A percentile compares a stretch with the other conserved stretches of the same genome.
Conservation (phyloP, 2,329 filamentous ascomycete species). For the Phialophora tarda region DNA sequence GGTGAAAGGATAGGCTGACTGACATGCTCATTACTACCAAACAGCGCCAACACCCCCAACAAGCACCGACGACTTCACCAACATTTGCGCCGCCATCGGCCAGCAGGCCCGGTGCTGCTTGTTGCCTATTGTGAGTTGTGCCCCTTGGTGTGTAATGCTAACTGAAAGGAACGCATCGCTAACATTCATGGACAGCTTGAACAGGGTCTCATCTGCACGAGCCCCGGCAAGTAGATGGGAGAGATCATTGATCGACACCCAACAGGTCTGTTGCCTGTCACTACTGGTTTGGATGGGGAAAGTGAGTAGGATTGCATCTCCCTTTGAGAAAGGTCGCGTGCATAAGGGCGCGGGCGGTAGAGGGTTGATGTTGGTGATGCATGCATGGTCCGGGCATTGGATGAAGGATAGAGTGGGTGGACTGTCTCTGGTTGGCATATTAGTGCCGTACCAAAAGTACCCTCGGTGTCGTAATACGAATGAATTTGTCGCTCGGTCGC, state of each 20-base stretch:
- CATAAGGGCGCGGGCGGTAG: too few relatives aligned
- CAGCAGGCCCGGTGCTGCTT: constrained; percentile 65
- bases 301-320: background rate
- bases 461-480: background rate
- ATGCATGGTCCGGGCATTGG: constrained; percentile 1
- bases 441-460: constrained; percentile 1
- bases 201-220: constrained; percentile 33
- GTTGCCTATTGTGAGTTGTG: constrained; percentile 52
- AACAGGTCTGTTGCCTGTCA: background rate
- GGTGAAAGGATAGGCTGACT: background rate
- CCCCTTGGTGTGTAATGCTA: background rate
- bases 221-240: constrained; percentile 37
- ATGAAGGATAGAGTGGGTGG: background rate
- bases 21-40: background rate
- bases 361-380: background rate
- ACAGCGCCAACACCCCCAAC: constrained; percentile 43
- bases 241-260: background rate
- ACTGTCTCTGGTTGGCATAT: constrained; percentile 2
- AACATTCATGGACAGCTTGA: constrained; percentile 22
- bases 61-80: constrained; percentile 52
- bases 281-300: background rate
- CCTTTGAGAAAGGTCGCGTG: background rate
- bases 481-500: background rate
- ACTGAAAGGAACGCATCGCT: background rate
- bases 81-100: constrained; percentile 56